These are phyloP conservation scores for Picea mariana DNA, from an alignment of 83 land plant genomes.

Conservation along the genomic window DNA sequence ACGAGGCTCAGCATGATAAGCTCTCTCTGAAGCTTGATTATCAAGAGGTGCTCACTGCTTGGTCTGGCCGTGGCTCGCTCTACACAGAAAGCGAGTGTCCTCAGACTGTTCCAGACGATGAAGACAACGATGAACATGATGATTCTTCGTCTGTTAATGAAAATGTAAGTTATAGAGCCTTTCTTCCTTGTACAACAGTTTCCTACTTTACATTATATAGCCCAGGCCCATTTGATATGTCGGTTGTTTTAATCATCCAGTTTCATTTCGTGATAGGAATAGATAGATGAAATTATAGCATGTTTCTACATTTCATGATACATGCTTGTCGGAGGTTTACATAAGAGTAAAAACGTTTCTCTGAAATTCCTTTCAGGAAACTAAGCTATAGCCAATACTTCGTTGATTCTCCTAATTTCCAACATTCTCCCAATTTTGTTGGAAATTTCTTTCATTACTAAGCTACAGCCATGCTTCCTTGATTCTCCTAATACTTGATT, in stretches of 20 bases:
- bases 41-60: conserved; percentile 67
- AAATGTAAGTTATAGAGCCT: neutral
- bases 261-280: no score
- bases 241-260: neutral
- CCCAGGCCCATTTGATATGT: neutral
- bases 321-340: neutral
- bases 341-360: no score
- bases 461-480: no score
- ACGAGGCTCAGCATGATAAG: neutral
- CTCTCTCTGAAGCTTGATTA: conserved; percentile 71
- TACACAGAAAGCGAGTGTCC: conserved; percentile 43
- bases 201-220: neutral
- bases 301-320: neutral
- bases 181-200: neutral
- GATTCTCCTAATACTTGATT: no score
- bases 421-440: no score
- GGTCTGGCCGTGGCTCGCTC: conserved; percentile 69
- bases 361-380: no score
- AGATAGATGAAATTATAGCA: no score
- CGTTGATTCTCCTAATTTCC: no score
- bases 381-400: no score
- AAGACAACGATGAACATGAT: neutral
- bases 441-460: no score
- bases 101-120: conserved; percentile 38
- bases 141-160: neutral